These are phyloP conservation scores for Suillus occidentalis DNA, from an alignment of 768 basidiomycete species.

Conservation along the genomic window DNA sequence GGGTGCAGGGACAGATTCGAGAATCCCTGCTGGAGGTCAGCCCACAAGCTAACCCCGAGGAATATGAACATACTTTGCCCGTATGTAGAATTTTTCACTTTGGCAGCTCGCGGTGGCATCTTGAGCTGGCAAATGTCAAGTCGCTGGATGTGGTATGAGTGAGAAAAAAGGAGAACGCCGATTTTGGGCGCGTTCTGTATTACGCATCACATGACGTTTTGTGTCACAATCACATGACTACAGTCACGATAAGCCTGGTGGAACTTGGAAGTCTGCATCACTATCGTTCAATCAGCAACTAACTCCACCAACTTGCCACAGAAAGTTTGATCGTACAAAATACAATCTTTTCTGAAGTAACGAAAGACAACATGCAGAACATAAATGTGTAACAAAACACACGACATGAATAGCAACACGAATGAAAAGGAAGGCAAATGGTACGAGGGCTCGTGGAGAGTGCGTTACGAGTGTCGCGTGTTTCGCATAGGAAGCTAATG, in stretches of 20 bases:
- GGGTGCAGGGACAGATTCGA: conserved; percentile 35
- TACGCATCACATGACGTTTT: neutral
- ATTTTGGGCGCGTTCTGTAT: conserved; percentile 4
- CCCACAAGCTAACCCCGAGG: neutral
- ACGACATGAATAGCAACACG: conserved; percentile 26
- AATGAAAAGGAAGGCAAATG: conserved; percentile 11
- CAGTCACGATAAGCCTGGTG: neutral
- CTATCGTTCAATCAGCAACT: neutral
- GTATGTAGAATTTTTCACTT: conserved; percentile 18
- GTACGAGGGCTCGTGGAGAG: conserved; percentile 15
- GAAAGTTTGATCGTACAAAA: conserved; percentile 20
- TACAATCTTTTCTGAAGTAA: conserved; percentile 33
- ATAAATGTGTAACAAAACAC: conserved; percentile 17
- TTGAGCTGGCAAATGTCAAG: conserved; percentile 4
- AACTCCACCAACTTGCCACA: neutral
- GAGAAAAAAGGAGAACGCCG: conserved; percentile 1
- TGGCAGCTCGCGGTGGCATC: conserved; percentile 21
- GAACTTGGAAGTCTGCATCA: neutral
- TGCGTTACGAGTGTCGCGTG: conserved; percentile 22
- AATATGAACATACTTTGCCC: conserved; percentile 18
- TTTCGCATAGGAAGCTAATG: conserved; percentile 26
- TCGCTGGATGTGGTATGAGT: neutral
- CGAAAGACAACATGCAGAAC: conserved; percentile 29
- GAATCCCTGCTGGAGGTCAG: conserved; percentile 17
- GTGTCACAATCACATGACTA: neutral